Conservation (phyloP, 305 asterid genomes). For the Plantago coronopus region DNA sequence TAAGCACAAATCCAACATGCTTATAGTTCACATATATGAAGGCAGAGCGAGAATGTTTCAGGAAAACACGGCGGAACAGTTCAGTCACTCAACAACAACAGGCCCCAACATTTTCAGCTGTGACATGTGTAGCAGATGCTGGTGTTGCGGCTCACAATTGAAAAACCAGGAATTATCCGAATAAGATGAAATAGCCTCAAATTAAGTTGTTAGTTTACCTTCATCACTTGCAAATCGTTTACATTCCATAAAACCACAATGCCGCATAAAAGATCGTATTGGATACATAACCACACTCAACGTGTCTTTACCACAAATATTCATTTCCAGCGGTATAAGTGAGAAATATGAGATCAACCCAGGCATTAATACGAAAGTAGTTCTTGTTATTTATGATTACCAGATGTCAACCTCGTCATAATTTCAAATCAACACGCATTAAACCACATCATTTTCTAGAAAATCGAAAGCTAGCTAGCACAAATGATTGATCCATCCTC, state of each 20-base stretch:
- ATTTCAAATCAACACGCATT: constrained; percentile 4
- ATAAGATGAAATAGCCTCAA: constrained; percentile 18
- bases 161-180: neutral
- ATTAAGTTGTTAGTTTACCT: constrained; percentile 7
- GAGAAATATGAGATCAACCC: neutral
- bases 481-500: constrained; percentile 4
- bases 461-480: constrained; percentile 6
- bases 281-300: neutral
- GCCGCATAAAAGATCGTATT: neutral
- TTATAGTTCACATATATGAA: neutral
- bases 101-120: neutral
- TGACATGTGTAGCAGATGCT: constrained; percentile 7
- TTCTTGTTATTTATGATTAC: constrained; percentile 3
- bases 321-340: neutral
- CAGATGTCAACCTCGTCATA: constrained; percentile 1
- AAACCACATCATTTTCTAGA: constrained; percentile 1
- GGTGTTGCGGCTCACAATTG: constrained; percentile 7
- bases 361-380: constrained; percentile 7
- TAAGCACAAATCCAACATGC: neutral
- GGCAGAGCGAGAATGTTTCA: neutral
- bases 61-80: neutral
- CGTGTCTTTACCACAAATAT: neutral
- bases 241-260: neutral
- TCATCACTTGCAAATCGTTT: constrained; percentile 2
- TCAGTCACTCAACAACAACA: neutral